Conservation (phyloP, 257 asterid genomes). For the Nicotiana paniculata region DNA sequence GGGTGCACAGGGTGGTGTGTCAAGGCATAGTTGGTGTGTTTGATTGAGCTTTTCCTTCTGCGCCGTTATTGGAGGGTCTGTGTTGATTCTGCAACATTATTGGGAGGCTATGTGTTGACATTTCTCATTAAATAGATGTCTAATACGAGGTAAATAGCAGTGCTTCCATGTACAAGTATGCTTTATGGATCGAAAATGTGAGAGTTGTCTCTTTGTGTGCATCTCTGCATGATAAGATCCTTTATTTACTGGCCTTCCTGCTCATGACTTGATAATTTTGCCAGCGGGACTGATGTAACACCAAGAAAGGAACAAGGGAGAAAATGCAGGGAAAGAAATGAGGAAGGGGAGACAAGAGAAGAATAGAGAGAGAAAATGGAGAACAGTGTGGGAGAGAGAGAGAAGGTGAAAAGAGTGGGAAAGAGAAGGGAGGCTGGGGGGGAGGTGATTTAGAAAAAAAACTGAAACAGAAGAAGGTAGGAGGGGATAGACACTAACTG, state of each 20-base stretch:
- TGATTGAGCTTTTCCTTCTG: background rate
- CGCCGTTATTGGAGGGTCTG: background rate
- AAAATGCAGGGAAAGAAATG: background rate
- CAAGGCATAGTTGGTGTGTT: background rate
- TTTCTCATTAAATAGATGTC: background rate
- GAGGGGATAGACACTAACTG: background rate
- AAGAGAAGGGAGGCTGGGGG: background rate
- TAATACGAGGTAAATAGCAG: background rate
- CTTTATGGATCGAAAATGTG: background rate
- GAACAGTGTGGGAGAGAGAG: background rate
- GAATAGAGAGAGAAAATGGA: background rate
- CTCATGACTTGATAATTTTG: background rate
- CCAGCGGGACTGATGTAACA: background rate
- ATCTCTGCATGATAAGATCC: background rate
- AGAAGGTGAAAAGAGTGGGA: background rate
- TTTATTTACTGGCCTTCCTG: background rate
- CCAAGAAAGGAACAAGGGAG: background rate
- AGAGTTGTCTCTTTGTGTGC: background rate
- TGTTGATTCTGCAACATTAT: background rate
- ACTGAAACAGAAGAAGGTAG: background rate
- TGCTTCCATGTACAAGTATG: background rate
- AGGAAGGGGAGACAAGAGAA: background rate
- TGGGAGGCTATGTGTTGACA: background rate
- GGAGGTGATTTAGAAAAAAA: background rate
- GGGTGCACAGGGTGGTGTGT: slow-evolving; percentile 2